These are phyloP conservation scores for Pecoramyces ruminantium DNA, from an alignment of 192 early-diverging fungal genomes.

Conservation along the genomic window DNA sequence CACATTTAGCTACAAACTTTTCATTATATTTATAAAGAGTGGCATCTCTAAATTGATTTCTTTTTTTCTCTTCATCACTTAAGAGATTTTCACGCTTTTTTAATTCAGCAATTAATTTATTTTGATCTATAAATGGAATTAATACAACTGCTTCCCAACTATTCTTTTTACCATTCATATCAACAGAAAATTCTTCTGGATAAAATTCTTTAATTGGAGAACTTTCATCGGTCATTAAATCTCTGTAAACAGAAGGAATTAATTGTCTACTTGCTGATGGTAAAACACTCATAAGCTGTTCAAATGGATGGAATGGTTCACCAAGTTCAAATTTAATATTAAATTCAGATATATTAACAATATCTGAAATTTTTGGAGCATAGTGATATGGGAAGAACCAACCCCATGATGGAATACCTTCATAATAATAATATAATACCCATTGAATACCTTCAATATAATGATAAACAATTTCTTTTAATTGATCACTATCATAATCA, in stretches of 20 bases:
- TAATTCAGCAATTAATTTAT: slow-evolving; percentile 71
- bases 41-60: slow-evolving; percentile 38
- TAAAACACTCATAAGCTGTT: slow-evolving; percentile 97
- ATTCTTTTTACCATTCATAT: slow-evolving; percentile 97
- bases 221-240: slow-evolving; percentile 62
- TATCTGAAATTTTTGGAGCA: slow-evolving; percentile 33
- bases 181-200: slow-evolving; percentile 74
- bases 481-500: not conserved
- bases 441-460: slow-evolving; percentile 20
- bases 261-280: slow-evolving; percentile 70
- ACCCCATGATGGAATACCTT: slow-evolving; percentile 88
- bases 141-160: slow-evolving; percentile 98
- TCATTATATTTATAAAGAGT: slow-evolving; percentile 4
- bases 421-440: slow-evolving; percentile 94
- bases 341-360: slow-evolving; percentile 21
- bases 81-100: slow-evolving; percentile 38
- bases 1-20: slow-evolving; percentile 1
- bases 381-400: slow-evolving; percentile 99
- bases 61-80: slow-evolving; percentile 30
- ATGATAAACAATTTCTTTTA: not conserved
- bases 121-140: slow-evolving; percentile 89
- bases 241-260: slow-evolving; percentile 58
- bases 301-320: slow-evolving; percentile 81
- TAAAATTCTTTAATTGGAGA: slow-evolving; percentile 94
- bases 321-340: slow-evolving; percentile 63